phyloP scores from a whole-genome alignment of 1,284 basidiomycete species.

The Veloporphyrellus conicus region DNA sequence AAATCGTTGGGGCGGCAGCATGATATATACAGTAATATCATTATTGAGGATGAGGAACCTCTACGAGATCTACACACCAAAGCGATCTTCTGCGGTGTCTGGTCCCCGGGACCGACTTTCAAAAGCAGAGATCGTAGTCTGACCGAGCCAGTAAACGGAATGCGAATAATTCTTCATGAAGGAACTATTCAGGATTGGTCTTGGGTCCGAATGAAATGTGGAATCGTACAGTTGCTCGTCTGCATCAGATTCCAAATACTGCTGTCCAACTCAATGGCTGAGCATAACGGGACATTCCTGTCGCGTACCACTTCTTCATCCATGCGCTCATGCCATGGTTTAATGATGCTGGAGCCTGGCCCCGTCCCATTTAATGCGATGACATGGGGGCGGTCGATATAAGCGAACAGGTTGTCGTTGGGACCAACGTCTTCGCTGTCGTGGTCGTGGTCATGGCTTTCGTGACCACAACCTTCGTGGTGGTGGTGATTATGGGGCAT shows the following conservation, averaged over 20 bases:
- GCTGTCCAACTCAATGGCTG: slow-evolving; percentile 6
- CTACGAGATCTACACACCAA: slow-evolving; percentile 46
- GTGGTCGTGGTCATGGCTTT: slow-evolving; percentile 52
- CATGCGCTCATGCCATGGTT: slow-evolving; percentile 70
- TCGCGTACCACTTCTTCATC: slow-evolving; percentile 56
- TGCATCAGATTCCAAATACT: slow-evolving; percentile 78
- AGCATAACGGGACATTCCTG: not conserved
- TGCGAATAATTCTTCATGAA: slow-evolving; percentile 59
- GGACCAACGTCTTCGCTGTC: slow-evolving; percentile 49
- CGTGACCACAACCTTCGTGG: slow-evolving; percentile 51
- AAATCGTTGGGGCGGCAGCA: not conserved
- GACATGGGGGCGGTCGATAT: slow-evolving; percentile 71
- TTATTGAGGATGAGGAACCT: not conserved
- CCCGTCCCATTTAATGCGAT: slow-evolving; percentile 62
- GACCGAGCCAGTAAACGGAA: slow-evolving; percentile 78
- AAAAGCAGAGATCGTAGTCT: slow-evolving; percentile 70
- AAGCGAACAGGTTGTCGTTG: slow-evolving; percentile 63
- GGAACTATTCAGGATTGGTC: slow-evolving; percentile 6
- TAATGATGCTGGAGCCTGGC: slow-evolving; percentile 55
- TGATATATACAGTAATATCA: not conserved
- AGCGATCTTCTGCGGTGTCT: slow-evolving; percentile 63
- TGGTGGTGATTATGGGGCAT: slow-evolving; percentile 49
- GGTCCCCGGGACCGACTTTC: slow-evolving; percentile 68
- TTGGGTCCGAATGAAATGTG: not conserved
- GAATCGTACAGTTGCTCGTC: slow-evolving; percentile 72